Conservation (phyloP, 2,329 filamentous ascomycete genomes). For the Aspergillus arachidicola region DNA sequence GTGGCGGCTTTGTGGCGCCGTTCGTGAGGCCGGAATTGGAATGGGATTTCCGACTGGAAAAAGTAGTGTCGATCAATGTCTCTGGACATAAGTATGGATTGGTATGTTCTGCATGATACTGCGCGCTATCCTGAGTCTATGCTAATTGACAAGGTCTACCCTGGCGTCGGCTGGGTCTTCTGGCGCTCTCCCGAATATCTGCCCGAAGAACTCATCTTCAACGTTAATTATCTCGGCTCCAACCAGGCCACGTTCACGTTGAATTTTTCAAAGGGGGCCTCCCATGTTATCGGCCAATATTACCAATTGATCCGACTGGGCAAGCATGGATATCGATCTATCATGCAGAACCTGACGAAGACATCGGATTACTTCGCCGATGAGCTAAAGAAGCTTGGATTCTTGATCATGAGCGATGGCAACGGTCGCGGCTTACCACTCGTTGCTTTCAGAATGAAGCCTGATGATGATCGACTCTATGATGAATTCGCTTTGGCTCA, state of each 20-base stretch:
- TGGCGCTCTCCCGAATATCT: constrained; percentile 68
- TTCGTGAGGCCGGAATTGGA: constrained; percentile 40
- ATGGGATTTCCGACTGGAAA: constrained; percentile 32
- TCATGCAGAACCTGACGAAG: constrained; percentile 77
- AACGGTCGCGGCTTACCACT: constrained; percentile 78
- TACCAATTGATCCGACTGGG: constrained; percentile 74
- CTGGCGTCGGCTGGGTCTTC: constrained; percentile 71
- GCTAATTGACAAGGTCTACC: constrained; percentile 49
- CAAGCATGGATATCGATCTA: constrained; percentile 63
- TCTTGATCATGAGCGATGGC: constrained; percentile 82
- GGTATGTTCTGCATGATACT: constrained; percentile 27
- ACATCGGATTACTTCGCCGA: constrained; percentile 82
- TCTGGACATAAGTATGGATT: constrained; percentile 54
- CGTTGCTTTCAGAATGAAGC: constrained; percentile 78
- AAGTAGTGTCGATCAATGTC: constrained; percentile 62
- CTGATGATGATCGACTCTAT: constrained; percentile 57
- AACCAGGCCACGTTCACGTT: constrained; percentile 71
- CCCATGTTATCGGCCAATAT: constrained; percentile 71
- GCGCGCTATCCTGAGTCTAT: background rate
- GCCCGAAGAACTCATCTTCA: constrained; percentile 69
- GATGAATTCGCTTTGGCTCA: constrained; percentile 80
- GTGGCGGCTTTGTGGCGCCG: constrained; percentile 47
- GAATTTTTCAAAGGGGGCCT: constrained; percentile 72
- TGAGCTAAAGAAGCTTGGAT: constrained; percentile 71
- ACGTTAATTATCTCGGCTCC: constrained; percentile 72